Percentiles rank a stretch among this genome's conserved stretches.
These are phyloP conservation scores for Venturiaceae sp. DNA, from an alignment of 2,329 filamentous ascomycete genomes.

Conservation along the genomic window DNA sequence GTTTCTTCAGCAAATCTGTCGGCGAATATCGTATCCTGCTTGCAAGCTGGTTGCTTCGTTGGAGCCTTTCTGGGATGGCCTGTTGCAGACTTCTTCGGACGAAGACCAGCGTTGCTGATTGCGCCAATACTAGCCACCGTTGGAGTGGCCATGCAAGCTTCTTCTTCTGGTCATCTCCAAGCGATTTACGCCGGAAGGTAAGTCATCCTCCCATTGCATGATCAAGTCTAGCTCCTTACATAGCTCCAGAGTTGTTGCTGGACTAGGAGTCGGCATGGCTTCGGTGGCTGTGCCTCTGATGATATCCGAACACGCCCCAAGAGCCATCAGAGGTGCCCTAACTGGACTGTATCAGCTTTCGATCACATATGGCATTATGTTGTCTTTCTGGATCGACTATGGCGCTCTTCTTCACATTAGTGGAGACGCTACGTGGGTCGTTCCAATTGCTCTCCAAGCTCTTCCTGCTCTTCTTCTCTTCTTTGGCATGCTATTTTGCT, in stretches of 20 bases:
- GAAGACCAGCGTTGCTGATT: conserved; percentile 44
- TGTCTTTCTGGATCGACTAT: conserved; percentile 47
- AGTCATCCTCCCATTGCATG: conserved; percentile 13
- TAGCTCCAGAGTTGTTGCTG: conserved; percentile 37
- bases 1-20: conserved; percentile 34
- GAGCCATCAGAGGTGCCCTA: conserved; percentile 48
- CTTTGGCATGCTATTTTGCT: conserved; percentile 51
- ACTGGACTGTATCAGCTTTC: conserved; percentile 54
- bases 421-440: conserved; percentile 43
- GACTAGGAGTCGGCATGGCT: conserved; percentile 40
- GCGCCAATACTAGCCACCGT: conserved; percentile 48
- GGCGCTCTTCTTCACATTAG: conserved; percentile 36
- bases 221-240: background rate
- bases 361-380: conserved; percentile 28
- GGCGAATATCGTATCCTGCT: conserved; percentile 61
- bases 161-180: conserved; percentile 48
- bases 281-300: conserved; percentile 52
- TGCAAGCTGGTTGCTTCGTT: conserved; percentile 59
- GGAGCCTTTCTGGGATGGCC: conserved; percentile 51
- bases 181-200: conserved; percentile 58
- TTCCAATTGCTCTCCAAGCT: conserved; percentile 56
- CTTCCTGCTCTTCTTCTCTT: conserved; percentile 54
- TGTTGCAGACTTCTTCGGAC: conserved; percentile 46
- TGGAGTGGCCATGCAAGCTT: conserved; percentile 56
- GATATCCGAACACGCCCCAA: conserved; percentile 50